phyloP scores from a whole-genome alignment of 2,329 filamentous ascomycete genomes.

The Epichloe brachyelytri region DNA sequence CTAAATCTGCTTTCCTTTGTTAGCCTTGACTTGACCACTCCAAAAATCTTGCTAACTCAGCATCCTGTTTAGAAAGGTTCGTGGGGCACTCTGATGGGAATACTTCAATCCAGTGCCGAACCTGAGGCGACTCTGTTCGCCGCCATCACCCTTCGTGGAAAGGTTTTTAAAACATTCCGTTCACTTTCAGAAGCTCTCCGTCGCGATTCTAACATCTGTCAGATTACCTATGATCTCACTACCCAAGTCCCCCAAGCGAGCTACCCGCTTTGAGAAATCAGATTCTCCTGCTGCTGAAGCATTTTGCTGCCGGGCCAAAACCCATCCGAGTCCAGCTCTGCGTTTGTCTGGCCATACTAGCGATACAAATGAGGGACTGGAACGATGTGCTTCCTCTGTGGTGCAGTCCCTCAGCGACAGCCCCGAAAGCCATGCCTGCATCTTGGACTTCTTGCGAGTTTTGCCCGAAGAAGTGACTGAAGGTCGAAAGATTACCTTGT shows the following conservation, averaged over 20 bases:
- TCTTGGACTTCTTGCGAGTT: slow-evolving; percentile 92
- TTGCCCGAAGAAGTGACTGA: slow-evolving; percentile 98
- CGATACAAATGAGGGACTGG: slow-evolving; percentile 93
- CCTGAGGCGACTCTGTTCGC: slow-evolving; percentile 87
- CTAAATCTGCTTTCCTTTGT: no score
- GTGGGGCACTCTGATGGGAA: slow-evolving; percentile 77
- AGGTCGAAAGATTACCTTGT: slow-evolving; percentile 97
- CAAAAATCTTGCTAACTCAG: background rate
- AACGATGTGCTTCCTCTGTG: slow-evolving; percentile 78
- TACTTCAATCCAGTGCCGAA: slow-evolving; percentile 71
- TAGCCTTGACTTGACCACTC: background rate
- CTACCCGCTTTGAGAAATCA: slow-evolving; percentile 70
- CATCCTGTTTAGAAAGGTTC: slow-evolving; percentile 57
- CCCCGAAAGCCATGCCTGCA: slow-evolving; percentile 67
- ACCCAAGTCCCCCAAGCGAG: slow-evolving; percentile 66
- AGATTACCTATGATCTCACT: slow-evolving; percentile 92
- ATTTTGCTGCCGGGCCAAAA: slow-evolving; percentile 71
- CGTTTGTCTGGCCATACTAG: slow-evolving; percentile 85
- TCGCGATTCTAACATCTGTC: slow-evolving; percentile 4
- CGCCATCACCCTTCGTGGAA: slow-evolving; percentile 93
- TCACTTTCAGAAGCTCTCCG: no score
- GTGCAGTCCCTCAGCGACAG: slow-evolving; percentile 66
- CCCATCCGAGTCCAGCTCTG: slow-evolving; percentile 83
- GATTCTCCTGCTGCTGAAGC: slow-evolving; percentile 66
- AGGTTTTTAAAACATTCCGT: slow-evolving; percentile 43